A percentile compares a stretch with the other conserved stretches of the same genome.
Conservation (phyloP, 495 filamentous ascomycete genomes). For the Podospora comata region DNA sequence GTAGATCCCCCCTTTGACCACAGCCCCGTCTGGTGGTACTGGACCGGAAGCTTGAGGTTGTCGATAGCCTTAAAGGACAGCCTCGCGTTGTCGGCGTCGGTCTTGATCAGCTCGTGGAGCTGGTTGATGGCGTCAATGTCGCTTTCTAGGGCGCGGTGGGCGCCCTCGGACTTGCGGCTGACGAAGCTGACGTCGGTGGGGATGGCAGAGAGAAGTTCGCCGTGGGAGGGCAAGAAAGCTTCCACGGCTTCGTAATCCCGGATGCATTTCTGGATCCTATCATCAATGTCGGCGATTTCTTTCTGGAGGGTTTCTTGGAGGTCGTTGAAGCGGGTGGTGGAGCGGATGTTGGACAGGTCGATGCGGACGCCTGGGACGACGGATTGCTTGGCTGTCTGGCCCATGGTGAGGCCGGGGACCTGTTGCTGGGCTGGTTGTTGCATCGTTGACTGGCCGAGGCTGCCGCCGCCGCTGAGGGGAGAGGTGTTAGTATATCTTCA, state of each 20-base stretch:
- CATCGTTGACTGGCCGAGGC: constrained; percentile 26
- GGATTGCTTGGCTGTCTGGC: constrained; percentile 50
- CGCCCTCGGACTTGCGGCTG: constrained; percentile 64
- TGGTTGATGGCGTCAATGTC: constrained; percentile 70
- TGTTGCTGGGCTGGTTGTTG: constrained; percentile 42
- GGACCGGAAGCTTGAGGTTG: constrained; percentile 68
- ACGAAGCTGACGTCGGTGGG: constrained; percentile 74
- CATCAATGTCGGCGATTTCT: constrained; percentile 70
- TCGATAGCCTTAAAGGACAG: constrained; percentile 73
- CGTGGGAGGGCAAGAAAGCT: constrained; percentile 63
- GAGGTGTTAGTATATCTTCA: constrained; percentile 14
- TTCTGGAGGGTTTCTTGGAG: constrained; percentile 78
- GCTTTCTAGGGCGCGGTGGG: constrained; percentile 66
- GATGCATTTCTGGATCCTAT: constrained; percentile 68
- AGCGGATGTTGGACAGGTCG: constrained; percentile 68
- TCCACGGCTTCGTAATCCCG: constrained; percentile 52
- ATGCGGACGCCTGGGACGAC: constrained; percentile 70
- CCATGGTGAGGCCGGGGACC: constrained; percentile 41
- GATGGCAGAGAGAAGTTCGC: constrained; percentile 59
- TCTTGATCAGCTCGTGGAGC: constrained; percentile 59
- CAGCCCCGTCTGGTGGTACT: constrained; percentile 62
- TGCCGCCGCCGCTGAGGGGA: constrained; percentile 15
- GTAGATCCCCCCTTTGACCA: constrained; percentile 42
- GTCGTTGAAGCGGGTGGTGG: constrained; percentile 88
- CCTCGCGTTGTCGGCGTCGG: constrained; percentile 67